phyloP scores from a whole-genome alignment of 2,329 filamentous ascomycete genomes.

The Cordyceps cicadae region DNA sequence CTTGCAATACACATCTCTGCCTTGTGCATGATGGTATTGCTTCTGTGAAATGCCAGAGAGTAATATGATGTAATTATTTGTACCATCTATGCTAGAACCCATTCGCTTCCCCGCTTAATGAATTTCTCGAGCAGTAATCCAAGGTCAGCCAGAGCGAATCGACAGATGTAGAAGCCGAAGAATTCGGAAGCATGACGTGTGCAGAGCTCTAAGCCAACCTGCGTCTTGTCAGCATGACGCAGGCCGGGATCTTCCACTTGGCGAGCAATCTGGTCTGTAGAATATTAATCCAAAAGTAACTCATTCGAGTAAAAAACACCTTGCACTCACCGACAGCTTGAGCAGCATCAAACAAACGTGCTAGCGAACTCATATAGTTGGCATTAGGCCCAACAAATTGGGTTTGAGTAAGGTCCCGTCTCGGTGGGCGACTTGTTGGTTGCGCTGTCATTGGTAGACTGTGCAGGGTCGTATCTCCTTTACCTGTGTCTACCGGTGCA shows the following conservation, averaged over 20 bases:
- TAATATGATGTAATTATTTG: background rate
- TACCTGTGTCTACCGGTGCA: slow-evolving; percentile 19
- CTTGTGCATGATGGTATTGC: no score
- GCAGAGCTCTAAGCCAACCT: slow-evolving; percentile 89
- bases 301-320: background rate
- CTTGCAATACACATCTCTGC: no score
- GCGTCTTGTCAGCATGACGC: slow-evolving; percentile 83
- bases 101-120: slow-evolving; percentile 92
- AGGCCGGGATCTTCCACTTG: slow-evolving; percentile 94
- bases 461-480: slow-evolving; percentile 43
- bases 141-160: slow-evolving; percentile 85
- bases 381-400: slow-evolving; percentile 77
- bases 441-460: slow-evolving; percentile 69
- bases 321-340: slow-evolving; percentile 75
- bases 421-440: slow-evolving; percentile 58
- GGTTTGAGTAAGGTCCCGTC: slow-evolving; percentile 59
- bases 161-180: slow-evolving; percentile 92
- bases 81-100: slow-evolving; percentile 50
- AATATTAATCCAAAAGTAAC: background rate
- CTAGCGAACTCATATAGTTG: slow-evolving; percentile 84
- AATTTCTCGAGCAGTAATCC: slow-evolving; percentile 87
- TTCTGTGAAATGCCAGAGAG: no score
- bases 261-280: slow-evolving; percentile 80
- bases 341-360: slow-evolving; percentile 83
- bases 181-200: slow-evolving; percentile 93